A percentile compares a stretch with the other conserved stretches of the same genome.
Conservation (phyloP, 257 asterid species). For the Galeopsis tetrahit region DNA sequence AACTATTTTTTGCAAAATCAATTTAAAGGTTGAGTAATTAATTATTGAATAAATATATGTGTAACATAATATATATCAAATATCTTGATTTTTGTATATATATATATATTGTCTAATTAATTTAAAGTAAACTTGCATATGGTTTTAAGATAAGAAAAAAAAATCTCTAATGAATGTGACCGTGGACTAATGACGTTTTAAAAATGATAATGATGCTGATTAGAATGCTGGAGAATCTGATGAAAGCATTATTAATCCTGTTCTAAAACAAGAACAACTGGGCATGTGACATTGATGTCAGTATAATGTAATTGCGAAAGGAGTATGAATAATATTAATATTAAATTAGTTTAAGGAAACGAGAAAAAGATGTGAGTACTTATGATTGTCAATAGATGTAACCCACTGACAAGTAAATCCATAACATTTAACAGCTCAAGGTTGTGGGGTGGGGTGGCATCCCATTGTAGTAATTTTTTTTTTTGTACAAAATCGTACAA, state of each 20-base stretch:
- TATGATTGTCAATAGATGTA: constrained; percentile 43
- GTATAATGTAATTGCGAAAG: constrained; percentile 4
- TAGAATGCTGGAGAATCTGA: constrained; percentile 20
- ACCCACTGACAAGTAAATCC: constrained; percentile 40
- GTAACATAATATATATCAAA: no score
- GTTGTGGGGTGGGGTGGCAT: not conserved
- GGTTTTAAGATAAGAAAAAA: constrained; percentile 7
- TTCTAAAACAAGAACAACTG: constrained; percentile 9
- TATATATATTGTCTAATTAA: not conserved
- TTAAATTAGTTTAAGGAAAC: constrained; percentile 30
- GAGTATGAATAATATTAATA: not conserved
- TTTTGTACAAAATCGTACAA: constrained; percentile 44
- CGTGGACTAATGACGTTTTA: constrained; percentile 21
- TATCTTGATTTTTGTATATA: no score
- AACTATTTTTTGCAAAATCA: no score
- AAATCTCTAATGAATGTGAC: constrained; percentile 20
- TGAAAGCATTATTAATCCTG: constrained; percentile 20
- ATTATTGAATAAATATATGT: no score
- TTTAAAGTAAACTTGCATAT: not conserved
- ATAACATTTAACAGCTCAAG: constrained; percentile 28
- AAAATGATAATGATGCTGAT: constrained; percentile 42
- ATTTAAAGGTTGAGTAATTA: no score
- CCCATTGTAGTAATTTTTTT: constrained; percentile 30
- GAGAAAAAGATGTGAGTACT: constrained; percentile 36
- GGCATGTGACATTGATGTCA: constrained; percentile 32